Evolutionary conservation across 2,329 filamentous ascomycete genomes (phyloP), one percentile per base, ranked within the genome.

Genomic region (Onygena corvina): DNA sequence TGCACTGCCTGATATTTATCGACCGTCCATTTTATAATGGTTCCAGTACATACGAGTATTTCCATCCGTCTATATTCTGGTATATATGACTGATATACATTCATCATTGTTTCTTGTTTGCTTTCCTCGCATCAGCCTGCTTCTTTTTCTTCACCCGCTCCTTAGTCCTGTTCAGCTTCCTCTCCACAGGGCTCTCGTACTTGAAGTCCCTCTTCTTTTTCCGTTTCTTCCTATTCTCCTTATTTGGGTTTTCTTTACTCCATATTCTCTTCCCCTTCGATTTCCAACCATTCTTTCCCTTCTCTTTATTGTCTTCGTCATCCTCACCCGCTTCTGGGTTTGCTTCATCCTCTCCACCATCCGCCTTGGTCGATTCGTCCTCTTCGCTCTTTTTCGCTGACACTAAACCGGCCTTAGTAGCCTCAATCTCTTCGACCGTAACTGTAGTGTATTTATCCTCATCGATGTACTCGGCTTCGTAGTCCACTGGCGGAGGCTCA

Each of bases 391-490:
- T 57, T 35, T 62, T 66, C 2, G 73, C 71, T 58, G 77, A 81
- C 51, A 78, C 74, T 44, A 93, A 69, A 0, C 86, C 86, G 49
- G 88, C 80, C 56, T 79, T 79, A 9, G 84, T 82, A 12, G 93
- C 77, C 54, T 83, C 83, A 57, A 98, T 87, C 8, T 85, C 83
- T 64, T 95, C 90, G 1, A 98, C 81, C 0, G 86, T 95, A 21
- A 98, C 92, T 0, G 87, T 94, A 0, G 92, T 96, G 64, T 87
- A 95, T 62, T 84, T 85, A 65, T 95, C 90, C 64, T 96, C 92
- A 65, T 98, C 92, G 56, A 95, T 79, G 68, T 95, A 98, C 65
- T 96, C 88, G 57, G 90, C 88, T 64, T 94, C 85, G 57, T 86
- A 81, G 62, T 93, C 81, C 38, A 92, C 67, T 4, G 69, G 68